A percentile compares a stretch with the other conserved stretches of the same genome.
Conservation (phyloP, 352 stramenopile genomes). For the Pythium sp. region DNA sequence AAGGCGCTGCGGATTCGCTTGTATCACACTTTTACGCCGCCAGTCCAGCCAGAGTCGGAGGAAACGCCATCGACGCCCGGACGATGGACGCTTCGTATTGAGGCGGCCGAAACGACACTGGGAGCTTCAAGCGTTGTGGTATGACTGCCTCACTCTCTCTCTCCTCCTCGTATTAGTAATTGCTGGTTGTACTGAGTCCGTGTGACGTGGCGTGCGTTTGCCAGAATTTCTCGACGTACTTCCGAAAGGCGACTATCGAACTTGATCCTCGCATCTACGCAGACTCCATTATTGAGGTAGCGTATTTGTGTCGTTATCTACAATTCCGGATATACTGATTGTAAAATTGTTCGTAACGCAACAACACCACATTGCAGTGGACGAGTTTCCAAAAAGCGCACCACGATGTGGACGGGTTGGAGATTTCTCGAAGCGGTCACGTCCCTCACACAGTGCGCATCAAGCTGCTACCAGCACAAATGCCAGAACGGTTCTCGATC, state of each 20-base stretch:
- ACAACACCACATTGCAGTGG: constrained; percentile 32
- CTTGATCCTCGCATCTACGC: constrained; percentile 65
- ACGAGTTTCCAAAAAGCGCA: constrained; percentile 74
- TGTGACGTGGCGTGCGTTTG: neutral
- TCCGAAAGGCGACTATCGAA: constrained; percentile 73
- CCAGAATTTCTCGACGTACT: constrained; percentile 78
- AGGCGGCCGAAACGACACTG: constrained; percentile 39
- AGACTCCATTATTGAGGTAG: constrained; percentile 65
- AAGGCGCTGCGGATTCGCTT: constrained; percentile 56
- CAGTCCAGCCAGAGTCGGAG: constrained; percentile 29
- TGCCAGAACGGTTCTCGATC: constrained; percentile 56
- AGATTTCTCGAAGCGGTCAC: constrained; percentile 49
- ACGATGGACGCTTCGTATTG: constrained; percentile 64
- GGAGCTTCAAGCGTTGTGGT: constrained; percentile 38
- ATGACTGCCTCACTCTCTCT: neutral
- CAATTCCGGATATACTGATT: neutral
- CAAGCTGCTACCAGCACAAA: constrained; percentile 57
- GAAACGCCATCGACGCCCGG: constrained; percentile 31
- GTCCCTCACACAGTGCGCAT: constrained; percentile 60
- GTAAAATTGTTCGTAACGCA: neutral
- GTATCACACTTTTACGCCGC: constrained; percentile 58
- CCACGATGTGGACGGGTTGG: constrained; percentile 56
- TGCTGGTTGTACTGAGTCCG: neutral
- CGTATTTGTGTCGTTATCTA: neutral
- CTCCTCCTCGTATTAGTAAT: neutral